Evolutionary conservation across 2,329 filamentous ascomycete genomes (phyloP), one percentile per base, ranked within the genome.

Genomic region (Fusarium ambrosium): DNA sequence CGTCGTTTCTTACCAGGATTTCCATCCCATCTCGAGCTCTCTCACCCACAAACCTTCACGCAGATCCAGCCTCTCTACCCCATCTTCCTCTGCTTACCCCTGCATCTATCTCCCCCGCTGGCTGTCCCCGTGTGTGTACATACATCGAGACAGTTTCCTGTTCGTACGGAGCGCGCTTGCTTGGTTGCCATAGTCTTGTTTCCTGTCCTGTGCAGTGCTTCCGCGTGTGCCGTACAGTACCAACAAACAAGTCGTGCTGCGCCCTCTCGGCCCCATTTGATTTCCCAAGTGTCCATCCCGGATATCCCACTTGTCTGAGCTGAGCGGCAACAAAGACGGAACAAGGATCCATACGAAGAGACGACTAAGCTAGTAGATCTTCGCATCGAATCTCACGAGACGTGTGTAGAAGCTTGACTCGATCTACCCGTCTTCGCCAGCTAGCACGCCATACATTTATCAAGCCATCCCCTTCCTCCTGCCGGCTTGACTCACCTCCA

Each of bases 341-440:
- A 56, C 69, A 73, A 62, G 66, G 72, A 73, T 73, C 13, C 11
- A 34, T 32, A 37, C 41, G 36, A 62, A 41, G 61, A 71, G 68
- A 60, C 71, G 41, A 59, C 39, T 37, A 58, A 45, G 66, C 55
- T 62, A 75, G 64, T 55, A 58, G 61, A 61, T 65, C 66, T 75
- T 73, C 64, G 67, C 70, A 64, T 69, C 66, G 11, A 24, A 67
- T 68, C 62, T 67, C 70, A 71, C 67, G 48, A 68, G 70, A 68
- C 70, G 58, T 69, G 48, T 75, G 48, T 75, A 66, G 63, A 58
- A 68, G 72, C 66, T 69, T 58, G 45, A 51, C 48, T 39, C 59
- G 22, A 64, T 22, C 51, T 59, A 45, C 62, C 48, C 41, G 22
- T 45, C 59, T 29, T 43, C 58, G 36, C 22, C 37, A 39, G 36